Percentiles rank a stretch among this genome's conserved stretches.
Evolutionary conservation across 2,329 filamentous ascomycete genomes (phyloP).

Genomic region (Clarireedia sp.): DNA sequence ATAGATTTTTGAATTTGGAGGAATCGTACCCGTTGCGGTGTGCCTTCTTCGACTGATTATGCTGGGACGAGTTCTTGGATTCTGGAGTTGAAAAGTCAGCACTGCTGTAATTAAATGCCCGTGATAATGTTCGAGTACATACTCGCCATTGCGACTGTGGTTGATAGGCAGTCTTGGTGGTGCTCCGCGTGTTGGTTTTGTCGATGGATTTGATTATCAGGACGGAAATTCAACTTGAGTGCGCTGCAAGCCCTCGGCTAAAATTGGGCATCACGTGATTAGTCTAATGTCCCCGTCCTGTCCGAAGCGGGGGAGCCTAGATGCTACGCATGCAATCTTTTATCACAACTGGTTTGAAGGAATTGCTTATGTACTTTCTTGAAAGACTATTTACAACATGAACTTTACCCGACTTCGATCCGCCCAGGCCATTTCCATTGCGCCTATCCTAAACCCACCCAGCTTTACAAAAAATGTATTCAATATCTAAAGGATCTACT

Average conservation of each 20-base stretch:
- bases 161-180: constrained; percentile 9
- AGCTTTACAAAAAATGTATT: neutral
- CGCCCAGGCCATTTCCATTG: too few relatives aligned
- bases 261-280: neutral
- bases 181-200: neutral
- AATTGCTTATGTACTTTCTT: constrained; percentile 1
- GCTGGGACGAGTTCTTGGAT: constrained; percentile 81
- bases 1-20: neutral
- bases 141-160: constrained; percentile 12
- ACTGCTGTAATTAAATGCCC: neutral
- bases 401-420: neutral
- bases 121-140: neutral
- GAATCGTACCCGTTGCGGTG: constrained; percentile 89
- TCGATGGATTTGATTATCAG: neutral
- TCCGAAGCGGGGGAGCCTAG: neutral
- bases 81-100: constrained; percentile 38
- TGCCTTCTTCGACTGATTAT: constrained; percentile 67
- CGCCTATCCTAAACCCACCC: neutral
- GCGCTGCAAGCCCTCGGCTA: neutral
- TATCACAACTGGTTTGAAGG: too few relatives aligned
- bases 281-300: neutral
- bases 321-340: too few relatives aligned
- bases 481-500: constrained; percentile 17
- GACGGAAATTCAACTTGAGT: neutral
- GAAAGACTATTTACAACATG: constrained; percentile 7